These are phyloP conservation scores for Hippophae rhamnoides DNA, from an alignment of 306 rosid species.

Conservation along the genomic window DNA sequence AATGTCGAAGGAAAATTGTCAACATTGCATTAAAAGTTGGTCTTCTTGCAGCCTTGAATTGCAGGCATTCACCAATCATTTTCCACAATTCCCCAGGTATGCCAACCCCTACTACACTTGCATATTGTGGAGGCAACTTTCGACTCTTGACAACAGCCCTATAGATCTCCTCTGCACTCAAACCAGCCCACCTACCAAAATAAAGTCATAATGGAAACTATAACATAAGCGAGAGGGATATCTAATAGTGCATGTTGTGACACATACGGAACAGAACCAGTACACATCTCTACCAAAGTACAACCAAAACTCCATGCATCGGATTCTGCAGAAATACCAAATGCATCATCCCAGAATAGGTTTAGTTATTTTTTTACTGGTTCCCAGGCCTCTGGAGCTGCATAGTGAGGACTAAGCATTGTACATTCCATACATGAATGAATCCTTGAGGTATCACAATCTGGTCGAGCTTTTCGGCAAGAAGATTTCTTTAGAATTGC, in stretches of 20 bases:
- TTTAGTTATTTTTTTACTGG: slow-evolving; percentile 83
- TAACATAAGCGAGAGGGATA: slow-evolving; percentile 18
- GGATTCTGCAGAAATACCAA: slow-evolving; percentile 90
- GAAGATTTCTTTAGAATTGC: slow-evolving; percentile 81
- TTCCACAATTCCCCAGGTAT: slow-evolving; percentile 97
- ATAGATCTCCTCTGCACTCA: slow-evolving; percentile 84
- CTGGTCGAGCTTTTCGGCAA: slow-evolving; percentile 80
- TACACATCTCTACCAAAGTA: slow-evolving; percentile 99
- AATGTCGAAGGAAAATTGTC: slow-evolving; percentile 82
- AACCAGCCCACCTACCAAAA: slow-evolving; percentile 88
- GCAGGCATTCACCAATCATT: slow-evolving; percentile 98
- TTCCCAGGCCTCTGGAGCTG: slow-evolving; percentile 99
- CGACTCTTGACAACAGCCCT: slow-evolving; percentile 74
- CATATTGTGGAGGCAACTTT: slow-evolving; percentile 92
- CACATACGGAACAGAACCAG: slow-evolving; percentile 98
- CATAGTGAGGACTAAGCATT: slow-evolving; percentile 92
- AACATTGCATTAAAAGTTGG: slow-evolving; percentile 85
- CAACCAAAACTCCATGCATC: slow-evolving; percentile 99
- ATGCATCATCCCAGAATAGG: slow-evolving; percentile 92
- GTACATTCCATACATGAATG: slow-evolving; percentile 98
- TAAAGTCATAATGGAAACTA: slow-evolving; percentile 25
- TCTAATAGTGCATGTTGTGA: slow-evolving; percentile 32
- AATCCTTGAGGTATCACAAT: slow-evolving; percentile 64
- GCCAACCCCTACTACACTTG: slow-evolving; percentile 96
- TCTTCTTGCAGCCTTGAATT: slow-evolving; percentile 79